These are phyloP conservation scores for Cercospora citrullina DNA, from an alignment of 2,329 filamentous ascomycete genomes.

Conservation along the genomic window DNA sequence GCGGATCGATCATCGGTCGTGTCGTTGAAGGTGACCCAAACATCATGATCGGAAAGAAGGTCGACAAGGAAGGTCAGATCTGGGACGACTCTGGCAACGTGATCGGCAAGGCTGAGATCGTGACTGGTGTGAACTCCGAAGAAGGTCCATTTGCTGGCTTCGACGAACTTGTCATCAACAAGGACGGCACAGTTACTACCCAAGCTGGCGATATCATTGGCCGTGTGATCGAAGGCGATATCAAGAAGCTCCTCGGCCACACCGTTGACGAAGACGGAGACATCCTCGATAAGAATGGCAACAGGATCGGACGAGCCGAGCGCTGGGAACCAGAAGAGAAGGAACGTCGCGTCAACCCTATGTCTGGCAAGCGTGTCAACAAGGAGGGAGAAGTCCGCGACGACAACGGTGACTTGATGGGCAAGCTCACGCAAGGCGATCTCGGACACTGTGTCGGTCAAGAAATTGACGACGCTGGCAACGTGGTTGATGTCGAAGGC, in stretches of 20 bases:
- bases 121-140: constrained; percentile 49
- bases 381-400: constrained; percentile 56
- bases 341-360: constrained; percentile 59
- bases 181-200: constrained; percentile 58
- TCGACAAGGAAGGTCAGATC: constrained; percentile 63
- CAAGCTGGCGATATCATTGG: constrained; percentile 50
- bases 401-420: constrained; percentile 53
- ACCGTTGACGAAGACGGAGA: constrained; percentile 55
- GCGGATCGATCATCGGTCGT: constrained; percentile 59
- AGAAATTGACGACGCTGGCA: constrained; percentile 55
- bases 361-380: constrained; percentile 57
- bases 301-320: constrained; percentile 54
- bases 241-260: constrained; percentile 54
- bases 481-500: constrained; percentile 56
- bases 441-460: constrained; percentile 55
- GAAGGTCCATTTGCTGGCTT: constrained; percentile 63
- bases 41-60: constrained; percentile 60
- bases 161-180: constrained; percentile 56
- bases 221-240: constrained; percentile 52
- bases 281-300: constrained; percentile 56
- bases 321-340: constrained; percentile 57
- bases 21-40: constrained; percentile 58
- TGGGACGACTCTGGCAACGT: constrained; percentile 65
- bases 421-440: constrained; percentile 52
- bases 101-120: constrained; percentile 59